Base-by-base conservation (phyloP, 306 rosid species). In the Psophocarpus tetragonolobus region DNA sequence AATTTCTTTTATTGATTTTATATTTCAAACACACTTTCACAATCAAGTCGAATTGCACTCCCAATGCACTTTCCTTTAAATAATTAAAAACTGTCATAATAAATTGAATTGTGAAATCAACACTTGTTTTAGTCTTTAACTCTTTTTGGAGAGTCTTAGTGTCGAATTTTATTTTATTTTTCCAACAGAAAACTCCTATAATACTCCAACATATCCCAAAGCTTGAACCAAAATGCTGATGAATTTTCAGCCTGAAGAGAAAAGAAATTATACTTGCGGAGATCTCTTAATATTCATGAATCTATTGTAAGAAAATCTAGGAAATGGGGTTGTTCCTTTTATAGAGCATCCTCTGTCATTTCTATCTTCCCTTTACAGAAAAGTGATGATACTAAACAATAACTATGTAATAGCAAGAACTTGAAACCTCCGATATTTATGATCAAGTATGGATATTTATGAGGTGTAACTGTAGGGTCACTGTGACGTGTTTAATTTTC, bases 11-110 rank as follows among this genome's bases (percentile, higher is more conserved):
- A 1, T 62, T 63, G 45, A 2, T 41, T 62, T 62, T 62, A 11
- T 69, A 10, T 69, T 48, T 70, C 72, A 58, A 18, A 15, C 45
- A 5, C 15, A 44, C 29, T 62, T 78, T 44, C 18, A 20, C 41
- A 4, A 74, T 65, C 44, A 78, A 54, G 67, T 65, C 29, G 36
- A 64, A 15, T 66, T 65, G 69, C 63, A 51, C 51, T 29, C 70
- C 70, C 61, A 11, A 27, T 62, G 4, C 44, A n/a, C 73, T 12
- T 44, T 76, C 69, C 51, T 74, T 9, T 23, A 45, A 5, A 44
- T 12, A 21, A 71, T 18, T 39, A 23, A 44, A n/a, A 63, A 23
- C 39, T 20, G 71, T 32, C 69, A 26, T 33, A 45, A 67, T 20
- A 58, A 15, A 8, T 42, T 69, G 18, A 33, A 15, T 8, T n/a